Evolutionary conservation across 2,329 filamentous ascomycete genomes (phyloP), one percentile per base, ranked within the genome.

Genomic region (Shiraia bambusicola): DNA sequence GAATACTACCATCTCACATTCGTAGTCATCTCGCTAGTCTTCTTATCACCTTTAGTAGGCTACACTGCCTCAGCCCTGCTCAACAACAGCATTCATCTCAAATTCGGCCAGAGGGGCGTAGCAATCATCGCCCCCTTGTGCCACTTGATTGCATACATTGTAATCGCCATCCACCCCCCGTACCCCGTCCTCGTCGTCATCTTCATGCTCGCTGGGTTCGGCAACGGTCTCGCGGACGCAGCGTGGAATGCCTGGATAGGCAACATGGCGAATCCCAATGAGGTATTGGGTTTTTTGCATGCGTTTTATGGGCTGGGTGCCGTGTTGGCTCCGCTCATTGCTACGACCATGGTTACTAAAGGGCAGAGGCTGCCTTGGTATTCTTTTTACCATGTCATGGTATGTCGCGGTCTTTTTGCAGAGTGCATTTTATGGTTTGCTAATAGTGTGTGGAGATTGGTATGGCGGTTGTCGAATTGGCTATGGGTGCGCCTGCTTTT

Each of bases 331-430:
- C 87, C 87, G 0, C 65, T 91, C 6, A 76, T 89, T 45, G 86
- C 86, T 1, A 89, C 87, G 0, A 77, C 79, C 4, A 82, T 92
- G 79, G 79, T 91, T 26, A 82, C 83, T 0, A 81, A 81, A 50
- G 80, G 71, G 0, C 52, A 70, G 3, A 47, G 42, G 19, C 59
- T 84, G 36, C 72, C 72, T 0, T 93, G 88, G 88, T 88, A 84
- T 55, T 73, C 73, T 9, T 91, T 86, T 66, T 92, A 88, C 67
- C 89, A 88, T 59, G 69, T 89, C 41, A 86, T 90, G 82, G 81
- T 86, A 57, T 48, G 76, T 61, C 10, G 11, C 12, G 19, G 34
- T 28, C 32, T 15, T 35, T 14, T n/a, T 24, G 15, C 31, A 22
- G 3, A 24, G 13, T 4, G 28, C 5, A 33, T n/a, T 7, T 12